Evolutionary conservation across 2,329 filamentous ascomycete genomes (phyloP).

Genomic region (Hymenoscyphus occultus): DNA sequence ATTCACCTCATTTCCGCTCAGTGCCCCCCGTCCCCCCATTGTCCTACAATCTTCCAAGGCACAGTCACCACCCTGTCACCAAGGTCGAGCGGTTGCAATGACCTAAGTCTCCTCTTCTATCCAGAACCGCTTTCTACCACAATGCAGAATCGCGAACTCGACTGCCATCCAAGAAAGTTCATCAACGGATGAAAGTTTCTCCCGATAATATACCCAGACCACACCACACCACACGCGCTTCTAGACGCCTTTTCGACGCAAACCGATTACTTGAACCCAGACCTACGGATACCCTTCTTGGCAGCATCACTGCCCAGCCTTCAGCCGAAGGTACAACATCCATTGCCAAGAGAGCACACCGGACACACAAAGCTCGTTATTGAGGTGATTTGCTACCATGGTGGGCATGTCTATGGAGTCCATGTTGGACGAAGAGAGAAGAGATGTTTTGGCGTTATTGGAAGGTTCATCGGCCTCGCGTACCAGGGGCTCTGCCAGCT

Average conservation of each 20-base stretch:
- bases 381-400: constrained; percentile 24
- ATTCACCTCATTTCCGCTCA: neutral
- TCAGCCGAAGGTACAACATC: constrained; percentile 13
- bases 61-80: constrained; percentile 13
- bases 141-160: constrained; percentile 35
- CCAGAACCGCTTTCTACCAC: constrained; percentile 27
- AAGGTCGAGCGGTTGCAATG: constrained; percentile 29
- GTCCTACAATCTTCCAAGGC: constrained; percentile 24
- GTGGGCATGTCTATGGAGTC: constrained; percentile 61
- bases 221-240: neutral
- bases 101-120: constrained; percentile 26
- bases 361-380: constrained; percentile 14
- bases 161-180: constrained; percentile 35
- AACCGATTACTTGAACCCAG: constrained; percentile 2
- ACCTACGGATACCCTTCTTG: constrained; percentile 16
- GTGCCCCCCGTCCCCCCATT: neutral
- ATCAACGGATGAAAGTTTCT: constrained; percentile 34
- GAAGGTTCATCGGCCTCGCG: constrained; percentile 39
- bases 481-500: constrained; percentile 33
- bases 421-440: constrained; percentile 72
- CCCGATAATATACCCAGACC: constrained; percentile 14
- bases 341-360: constrained; percentile 17
- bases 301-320: constrained; percentile 14
- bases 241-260: neutral
- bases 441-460: constrained; percentile 67